Evolutionary conservation across 306 rosid genomes (phyloP).

Genomic region (Quercus suber): DNA sequence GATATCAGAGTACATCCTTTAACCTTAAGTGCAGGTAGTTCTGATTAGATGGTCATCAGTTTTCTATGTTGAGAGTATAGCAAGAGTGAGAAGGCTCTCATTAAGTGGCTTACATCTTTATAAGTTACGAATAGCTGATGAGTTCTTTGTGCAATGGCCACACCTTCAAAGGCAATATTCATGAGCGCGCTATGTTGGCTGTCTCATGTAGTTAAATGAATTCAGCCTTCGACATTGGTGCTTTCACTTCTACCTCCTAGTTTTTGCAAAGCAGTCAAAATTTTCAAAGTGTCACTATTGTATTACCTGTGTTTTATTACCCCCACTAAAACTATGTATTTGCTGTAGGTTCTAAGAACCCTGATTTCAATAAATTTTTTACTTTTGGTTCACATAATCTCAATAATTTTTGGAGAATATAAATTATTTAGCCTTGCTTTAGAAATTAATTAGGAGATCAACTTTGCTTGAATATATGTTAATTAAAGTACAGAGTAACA

Average conservation of each 20-base stretch:
- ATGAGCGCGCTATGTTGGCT: slow-evolving; percentile 72
- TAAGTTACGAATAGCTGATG: slow-evolving; percentile 73
- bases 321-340: background rate
- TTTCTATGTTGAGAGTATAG: slow-evolving; percentile 93
- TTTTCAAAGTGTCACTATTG: background rate
- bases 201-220: slow-evolving; percentile 69
- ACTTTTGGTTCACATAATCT: background rate
- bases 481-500: background rate
- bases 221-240: background rate
- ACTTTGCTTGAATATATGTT: background rate
- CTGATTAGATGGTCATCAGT: slow-evolving; percentile 86
- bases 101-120: slow-evolving; percentile 83
- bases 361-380: background rate
- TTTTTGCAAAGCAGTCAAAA: background rate
- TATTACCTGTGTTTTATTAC: background rate
- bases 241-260: background rate
- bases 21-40: slow-evolving; percentile 43
- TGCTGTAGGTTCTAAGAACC: background rate
- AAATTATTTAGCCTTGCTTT: background rate
- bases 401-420: background rate
- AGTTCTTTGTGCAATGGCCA: slow-evolving; percentile 93
- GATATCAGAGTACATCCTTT: slow-evolving; percentile 6
- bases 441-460: background rate
- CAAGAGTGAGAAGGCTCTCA: slow-evolving; percentile 88
- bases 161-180: slow-evolving; percentile 67